These are phyloP conservation scores for Hanseniaspora vineae DNA, from an alignment of 805 yeast genomes.

Conservation along the genomic window DNA sequence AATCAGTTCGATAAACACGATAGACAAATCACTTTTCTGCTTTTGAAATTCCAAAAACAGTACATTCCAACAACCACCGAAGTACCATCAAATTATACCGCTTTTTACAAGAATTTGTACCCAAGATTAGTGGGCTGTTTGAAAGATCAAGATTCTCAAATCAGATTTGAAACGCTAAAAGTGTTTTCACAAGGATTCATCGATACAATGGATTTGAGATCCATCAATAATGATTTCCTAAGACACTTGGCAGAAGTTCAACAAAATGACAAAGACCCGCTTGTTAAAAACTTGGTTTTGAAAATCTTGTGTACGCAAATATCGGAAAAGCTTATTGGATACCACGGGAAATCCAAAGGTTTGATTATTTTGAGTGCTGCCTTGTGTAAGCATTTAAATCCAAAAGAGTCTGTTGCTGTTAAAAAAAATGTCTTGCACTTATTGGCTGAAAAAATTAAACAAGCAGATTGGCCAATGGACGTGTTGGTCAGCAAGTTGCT, in stretches of 20 bases:
- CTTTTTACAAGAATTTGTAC: slow-evolving; percentile 47
- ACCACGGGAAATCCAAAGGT: slow-evolving; percentile 1
- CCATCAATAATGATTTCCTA: slow-evolving; percentile 71
- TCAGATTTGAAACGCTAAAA: slow-evolving; percentile 69
- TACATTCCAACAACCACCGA: slow-evolving; percentile 22
- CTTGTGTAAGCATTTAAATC: slow-evolving; percentile 1
- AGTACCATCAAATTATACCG: slow-evolving; percentile 3
- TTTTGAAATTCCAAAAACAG: slow-evolving; percentile 50
- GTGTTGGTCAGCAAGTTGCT: slow-evolving; percentile 41
- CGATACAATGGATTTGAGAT: slow-evolving; percentile 9
- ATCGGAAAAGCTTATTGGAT: not conserved
- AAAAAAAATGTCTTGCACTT: not conserved
- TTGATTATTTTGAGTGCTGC: slow-evolving; percentile 5
- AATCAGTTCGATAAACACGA: slow-evolving; percentile 45
- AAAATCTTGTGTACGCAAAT: not conserved
- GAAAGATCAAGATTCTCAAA: slow-evolving; percentile 68
- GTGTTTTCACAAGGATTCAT: slow-evolving; percentile 18
- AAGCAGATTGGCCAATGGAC: slow-evolving; percentile 6
- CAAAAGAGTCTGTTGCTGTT: slow-evolving; percentile 1
- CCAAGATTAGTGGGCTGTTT: slow-evolving; percentile 66
- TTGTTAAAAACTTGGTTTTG: not conserved
- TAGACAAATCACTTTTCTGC: slow-evolving; percentile 61
- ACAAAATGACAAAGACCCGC: slow-evolving; percentile 15
- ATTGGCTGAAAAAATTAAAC: slow-evolving; percentile 3
- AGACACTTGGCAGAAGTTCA: slow-evolving; percentile 74